phyloP scores from a whole-genome alignment of 768 basidiomycete genomes.

The Galerina marginata region DNA sequence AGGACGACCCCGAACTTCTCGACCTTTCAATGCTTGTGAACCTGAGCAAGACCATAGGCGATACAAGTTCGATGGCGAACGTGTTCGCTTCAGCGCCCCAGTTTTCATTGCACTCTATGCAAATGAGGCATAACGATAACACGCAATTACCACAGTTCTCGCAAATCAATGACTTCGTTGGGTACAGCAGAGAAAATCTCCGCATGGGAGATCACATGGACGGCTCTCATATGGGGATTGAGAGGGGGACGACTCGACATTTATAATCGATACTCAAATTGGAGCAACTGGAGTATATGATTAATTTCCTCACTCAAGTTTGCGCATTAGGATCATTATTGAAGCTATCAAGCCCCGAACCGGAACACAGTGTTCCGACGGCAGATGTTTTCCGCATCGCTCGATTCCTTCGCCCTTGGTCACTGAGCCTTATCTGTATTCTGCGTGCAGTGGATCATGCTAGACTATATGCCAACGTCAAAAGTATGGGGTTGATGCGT shows the following conservation, averaged over 20 bases:
- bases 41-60: constrained; percentile 11
- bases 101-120: constrained; percentile 3
- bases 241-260: constrained; percentile 9
- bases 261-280: constrained; percentile 2
- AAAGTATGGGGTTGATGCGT: no score
- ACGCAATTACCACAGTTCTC: constrained; percentile 11
- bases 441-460: no score
- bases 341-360: neutral
- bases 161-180: constrained; percentile 9
- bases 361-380: neutral
- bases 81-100: constrained; percentile 7
- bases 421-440: no score
- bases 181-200: constrained; percentile 6
- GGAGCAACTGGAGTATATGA: neutral
- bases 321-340: neutral
- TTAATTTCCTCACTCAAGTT: neutral
- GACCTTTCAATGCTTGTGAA: constrained; percentile 8
- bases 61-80: constrained; percentile 8
- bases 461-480: no score
- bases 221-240: constrained; percentile 10
- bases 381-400: neutral
- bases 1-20: constrained; percentile 22
- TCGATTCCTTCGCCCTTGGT: no score
- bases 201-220: constrained; percentile 9
- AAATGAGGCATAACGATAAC: neutral